Percentiles rank a stretch among this genome's conserved stretches.
Evolutionary conservation across 768 basidiomycete species (phyloP).

Genomic region (Vararia minispora): DNA sequence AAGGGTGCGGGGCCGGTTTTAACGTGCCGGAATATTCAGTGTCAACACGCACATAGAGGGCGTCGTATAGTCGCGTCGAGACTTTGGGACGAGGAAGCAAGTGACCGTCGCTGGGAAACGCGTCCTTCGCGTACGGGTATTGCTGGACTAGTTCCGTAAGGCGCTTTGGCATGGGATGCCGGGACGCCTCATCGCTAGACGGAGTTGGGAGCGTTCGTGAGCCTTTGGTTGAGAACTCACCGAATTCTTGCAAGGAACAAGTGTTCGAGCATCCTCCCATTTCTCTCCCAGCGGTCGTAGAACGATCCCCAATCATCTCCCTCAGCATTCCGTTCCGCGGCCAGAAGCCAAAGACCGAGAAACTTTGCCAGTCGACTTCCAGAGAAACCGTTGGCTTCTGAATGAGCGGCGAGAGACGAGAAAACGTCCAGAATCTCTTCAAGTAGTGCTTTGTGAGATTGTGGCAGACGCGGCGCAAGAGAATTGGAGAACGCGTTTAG

Average conservation of each 20-base stretch:
- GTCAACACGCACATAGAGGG: constrained; percentile 57
- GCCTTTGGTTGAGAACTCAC: constrained; percentile 25
- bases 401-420: constrained; percentile 59
- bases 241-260: constrained; percentile 63
- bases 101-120: constrained; percentile 24
- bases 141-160: constrained; percentile 57
- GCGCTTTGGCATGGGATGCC: constrained; percentile 52
- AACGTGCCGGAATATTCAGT: constrained; percentile 28
- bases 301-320: constrained; percentile 54
- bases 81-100: constrained; percentile 56
- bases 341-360: constrained; percentile 64
- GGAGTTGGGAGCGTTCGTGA: constrained; percentile 2
- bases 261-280: constrained; percentile 66
- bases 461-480: constrained; percentile 48
- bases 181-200: constrained; percentile 45
- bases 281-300: constrained; percentile 65
- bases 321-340: constrained; percentile 32
- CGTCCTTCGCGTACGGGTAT: constrained; percentile 48
- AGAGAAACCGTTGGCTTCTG: constrained; percentile 62
- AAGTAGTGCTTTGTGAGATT: constrained; percentile 48
- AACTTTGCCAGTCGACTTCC: constrained; percentile 70
- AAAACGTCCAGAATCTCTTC: constrained; percentile 47
- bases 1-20: constrained; percentile 37
- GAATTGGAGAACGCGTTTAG: constrained; percentile 49
- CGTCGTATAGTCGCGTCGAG: constrained; percentile 52